Evolutionary conservation across 306 rosid genomes (phyloP), one percentile per base, ranked within the genome.

Genomic region (Comarum palustre): DNA sequence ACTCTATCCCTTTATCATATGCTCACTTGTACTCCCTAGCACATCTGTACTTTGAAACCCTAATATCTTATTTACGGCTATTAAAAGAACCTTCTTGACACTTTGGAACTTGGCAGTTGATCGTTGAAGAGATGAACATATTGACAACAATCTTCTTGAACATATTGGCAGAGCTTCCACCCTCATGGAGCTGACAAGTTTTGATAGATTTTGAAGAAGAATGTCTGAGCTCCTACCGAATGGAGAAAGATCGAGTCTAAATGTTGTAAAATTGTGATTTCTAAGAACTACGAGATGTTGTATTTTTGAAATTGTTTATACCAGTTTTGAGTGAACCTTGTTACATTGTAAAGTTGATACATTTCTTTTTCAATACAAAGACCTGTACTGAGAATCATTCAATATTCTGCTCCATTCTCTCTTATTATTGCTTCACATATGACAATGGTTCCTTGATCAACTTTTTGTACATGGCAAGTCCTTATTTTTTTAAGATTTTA

Each of bases 151-250:
- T n/a, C n/a, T n/a, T n/a, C n/a, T n/a, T n/a, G n/a, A n/a, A n/a
- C n/a, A n/a, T n/a, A n/a, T n/a, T n/a, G n/a, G n/a, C 81, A 2
- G 80, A 65, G 13, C 47, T 60, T 62, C 79, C 69, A 20, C 71
- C 82, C 25, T 38, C 67, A 45, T 58, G 74, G 79, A 75, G 74
- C 71, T 76, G 73, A 83, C 25, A 46, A 9, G 32, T 63, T 64
- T 48, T 19, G 10, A 38, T 6, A 51, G 58, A 51, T 0, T 20
- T 8, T 20, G 29, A 31, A 4, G 4, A 5, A 29, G 41, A 59
- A 59, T 29, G 11, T 15, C 20, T 9, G 5, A 20, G 0, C 29
- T 52, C 14, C 14, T 52, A 7, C 29, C 15, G 27, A 6, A 52
- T 52, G 29, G 59, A 2, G 42, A n/a, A n/a, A n/a, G n/a, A n/a